A percentile compares a stretch with the other conserved stretches of the same genome.
These are phyloP conservation scores for Talaromyces adpressus DNA, from an alignment of 495 filamentous ascomycete species.

Conservation along the genomic window DNA sequence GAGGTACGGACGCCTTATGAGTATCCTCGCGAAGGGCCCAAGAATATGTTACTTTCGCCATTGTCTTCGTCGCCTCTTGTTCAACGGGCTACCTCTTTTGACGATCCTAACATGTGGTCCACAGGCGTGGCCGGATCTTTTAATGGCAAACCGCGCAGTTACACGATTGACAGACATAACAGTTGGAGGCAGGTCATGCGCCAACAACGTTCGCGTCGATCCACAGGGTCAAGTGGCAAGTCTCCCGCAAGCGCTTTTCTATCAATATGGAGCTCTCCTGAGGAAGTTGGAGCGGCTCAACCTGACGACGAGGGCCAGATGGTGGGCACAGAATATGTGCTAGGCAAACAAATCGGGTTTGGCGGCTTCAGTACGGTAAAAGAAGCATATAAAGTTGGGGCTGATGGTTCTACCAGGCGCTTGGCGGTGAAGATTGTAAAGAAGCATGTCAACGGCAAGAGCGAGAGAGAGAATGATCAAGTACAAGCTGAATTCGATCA, in stretches of 20 bases:
- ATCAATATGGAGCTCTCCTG: slow-evolving; percentile 45
- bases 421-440: slow-evolving; percentile 69
- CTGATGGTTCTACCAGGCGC: slow-evolving; percentile 41
- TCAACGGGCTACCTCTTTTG: slow-evolving; percentile 37
- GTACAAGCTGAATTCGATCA: slow-evolving; percentile 69
- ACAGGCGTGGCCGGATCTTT: slow-evolving; percentile 33
- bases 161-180: slow-evolving; percentile 32
- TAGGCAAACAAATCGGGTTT: slow-evolving; percentile 62
- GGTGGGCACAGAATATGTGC: slow-evolving; percentile 63
- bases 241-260: slow-evolving; percentile 53
- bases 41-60: slow-evolving; percentile 47
- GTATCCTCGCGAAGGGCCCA: slow-evolving; percentile 21
- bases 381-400: slow-evolving; percentile 62
- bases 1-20: slow-evolving; percentile 45
- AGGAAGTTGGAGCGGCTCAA: slow-evolving; percentile 30
- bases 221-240: slow-evolving; percentile 40
- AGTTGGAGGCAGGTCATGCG: slow-evolving; percentile 31
- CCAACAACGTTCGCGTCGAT: slow-evolving; percentile 34
- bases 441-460: slow-evolving; percentile 48
- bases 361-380: slow-evolving; percentile 69
- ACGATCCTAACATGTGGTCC: slow-evolving; percentile 44
- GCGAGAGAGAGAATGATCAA: slow-evolving; percentile 58
- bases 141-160: slow-evolving; percentile 35
- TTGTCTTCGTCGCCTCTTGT: slow-evolving; percentile 39
- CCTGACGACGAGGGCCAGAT: slow-evolving; percentile 71